phyloP scores from a whole-genome alignment of 768 basidiomycete species.

The Trametes cingulata region DNA sequence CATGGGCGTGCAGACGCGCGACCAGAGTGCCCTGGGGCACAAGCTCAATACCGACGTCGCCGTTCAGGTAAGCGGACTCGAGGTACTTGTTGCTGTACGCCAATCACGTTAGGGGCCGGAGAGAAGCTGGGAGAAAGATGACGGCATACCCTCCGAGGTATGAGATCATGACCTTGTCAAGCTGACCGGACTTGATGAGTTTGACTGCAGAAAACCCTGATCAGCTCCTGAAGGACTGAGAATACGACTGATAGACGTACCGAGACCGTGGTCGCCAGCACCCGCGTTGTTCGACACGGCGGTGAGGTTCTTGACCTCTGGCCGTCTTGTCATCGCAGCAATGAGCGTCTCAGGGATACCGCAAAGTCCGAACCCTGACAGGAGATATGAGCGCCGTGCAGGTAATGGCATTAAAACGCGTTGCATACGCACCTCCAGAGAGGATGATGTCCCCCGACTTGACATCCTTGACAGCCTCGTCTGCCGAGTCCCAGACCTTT shows the following conservation, averaged over 20 bases:
- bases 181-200: conserved; percentile 68
- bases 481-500: conserved; percentile 76
- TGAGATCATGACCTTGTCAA: conserved; percentile 80
- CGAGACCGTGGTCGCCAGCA: conserved; percentile 63
- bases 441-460: conserved; percentile 78
- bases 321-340: conserved; percentile 68
- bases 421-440: conserved; percentile 63
- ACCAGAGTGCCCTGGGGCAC: conserved; percentile 91
- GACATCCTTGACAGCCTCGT: conserved; percentile 80
- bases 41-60: conserved; percentile 79
- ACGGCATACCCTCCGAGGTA: conserved; percentile 76
- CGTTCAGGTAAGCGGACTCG: conserved; percentile 74
- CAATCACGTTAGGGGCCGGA: neutral
- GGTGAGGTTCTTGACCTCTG: conserved; percentile 67
- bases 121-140: neutral
- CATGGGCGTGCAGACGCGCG: conserved; percentile 84
- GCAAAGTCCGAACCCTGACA: conserved; percentile 79
- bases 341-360: conserved; percentile 91
- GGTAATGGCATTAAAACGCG: neutral
- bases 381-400: neutral
- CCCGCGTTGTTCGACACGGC: conserved; percentile 90
- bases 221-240: neutral
- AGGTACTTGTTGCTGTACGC: conserved; percentile 74
- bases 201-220: conserved; percentile 47
- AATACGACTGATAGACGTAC: conserved; percentile 37